These are phyloP conservation scores for Mycena vulgaris DNA, from an alignment of 768 basidiomycete genomes.

Conservation along the genomic window DNA sequence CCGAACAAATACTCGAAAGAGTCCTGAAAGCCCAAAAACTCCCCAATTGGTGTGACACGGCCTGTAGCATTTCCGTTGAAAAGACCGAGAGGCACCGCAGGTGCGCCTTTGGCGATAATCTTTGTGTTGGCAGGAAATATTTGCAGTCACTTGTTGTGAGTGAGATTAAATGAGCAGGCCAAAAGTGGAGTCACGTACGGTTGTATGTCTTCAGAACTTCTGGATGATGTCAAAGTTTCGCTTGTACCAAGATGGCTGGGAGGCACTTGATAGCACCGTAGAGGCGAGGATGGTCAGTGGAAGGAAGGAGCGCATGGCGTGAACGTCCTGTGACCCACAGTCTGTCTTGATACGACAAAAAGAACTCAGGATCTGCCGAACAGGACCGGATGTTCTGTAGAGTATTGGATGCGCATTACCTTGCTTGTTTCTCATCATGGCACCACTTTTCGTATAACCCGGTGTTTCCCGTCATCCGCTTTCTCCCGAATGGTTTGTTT, in stretches of 20 bases:
- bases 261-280: too few species aligned
- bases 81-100: constrained; percentile 12
- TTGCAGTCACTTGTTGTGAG: neutral
- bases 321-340: too few species aligned
- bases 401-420: too few species aligned
- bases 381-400: too few species aligned
- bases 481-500: too few species aligned
- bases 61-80: constrained; percentile 23
- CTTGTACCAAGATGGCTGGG: constrained; percentile 7
- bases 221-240: neutral
- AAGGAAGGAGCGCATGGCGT: too few species aligned
- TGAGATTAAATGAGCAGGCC: neutral
- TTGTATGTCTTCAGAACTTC: constrained; percentile 9
- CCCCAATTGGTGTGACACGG: too few species aligned
- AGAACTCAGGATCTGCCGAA: too few species aligned
- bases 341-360: too few species aligned
- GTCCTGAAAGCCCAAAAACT: constrained; percentile 28
- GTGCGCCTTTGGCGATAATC: constrained; percentile 8
- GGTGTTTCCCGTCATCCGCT: too few species aligned
- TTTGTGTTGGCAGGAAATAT: constrained; percentile 15
- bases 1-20: constrained; percentile 29
- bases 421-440: too few species aligned
- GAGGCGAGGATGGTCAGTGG: neutral
- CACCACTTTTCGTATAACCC: too few species aligned
- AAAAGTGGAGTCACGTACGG: neutral